A percentile compares a stretch with the other conserved stretches of the same genome.
phyloP scores from a whole-genome alignment of 176 grass and related monocot species.

The Saccharum spontaneum region DNA sequence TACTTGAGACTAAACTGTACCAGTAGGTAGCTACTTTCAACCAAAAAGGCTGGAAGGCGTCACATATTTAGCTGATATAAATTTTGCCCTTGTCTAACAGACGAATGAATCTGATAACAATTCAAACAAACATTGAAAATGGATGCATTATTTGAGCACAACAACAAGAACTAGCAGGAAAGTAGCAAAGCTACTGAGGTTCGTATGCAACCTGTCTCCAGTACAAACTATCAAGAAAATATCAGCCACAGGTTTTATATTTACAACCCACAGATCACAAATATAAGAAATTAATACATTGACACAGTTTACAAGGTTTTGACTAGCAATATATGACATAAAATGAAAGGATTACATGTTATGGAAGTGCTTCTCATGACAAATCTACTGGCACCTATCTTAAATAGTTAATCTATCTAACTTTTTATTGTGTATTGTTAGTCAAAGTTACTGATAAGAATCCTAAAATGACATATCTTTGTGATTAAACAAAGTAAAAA shows the following conservation, averaged over 20 bases:
- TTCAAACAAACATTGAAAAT: conserved; percentile 23
- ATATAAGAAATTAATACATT: background rate
- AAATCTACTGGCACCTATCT: background rate
- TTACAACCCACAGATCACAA: background rate
- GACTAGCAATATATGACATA: background rate
- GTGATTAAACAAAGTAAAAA: background rate
- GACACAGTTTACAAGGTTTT: background rate
- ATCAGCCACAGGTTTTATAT: background rate
- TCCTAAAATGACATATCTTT: background rate
- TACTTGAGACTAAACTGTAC: background rate
- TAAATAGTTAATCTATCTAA: background rate
- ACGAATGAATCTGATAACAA: background rate
- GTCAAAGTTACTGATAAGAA: background rate
- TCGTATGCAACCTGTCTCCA: conserved; percentile 14
- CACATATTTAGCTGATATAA: conserved; percentile 12
- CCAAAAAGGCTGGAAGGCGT: background rate
- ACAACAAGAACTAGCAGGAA: background rate
- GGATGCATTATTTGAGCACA: conserved; percentile 4
- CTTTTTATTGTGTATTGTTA: background rate
- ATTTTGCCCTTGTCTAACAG: background rate
- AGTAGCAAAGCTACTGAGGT: conserved; percentile 9
- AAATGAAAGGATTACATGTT: background rate
- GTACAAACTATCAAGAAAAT: background rate
- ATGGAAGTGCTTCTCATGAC: background rate
- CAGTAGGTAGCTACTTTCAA: conserved; percentile 10